Conservation (phyloP, 225 moss, liverwort and hornwort species). For the Pseudisothecium myosuroides region DNA sequence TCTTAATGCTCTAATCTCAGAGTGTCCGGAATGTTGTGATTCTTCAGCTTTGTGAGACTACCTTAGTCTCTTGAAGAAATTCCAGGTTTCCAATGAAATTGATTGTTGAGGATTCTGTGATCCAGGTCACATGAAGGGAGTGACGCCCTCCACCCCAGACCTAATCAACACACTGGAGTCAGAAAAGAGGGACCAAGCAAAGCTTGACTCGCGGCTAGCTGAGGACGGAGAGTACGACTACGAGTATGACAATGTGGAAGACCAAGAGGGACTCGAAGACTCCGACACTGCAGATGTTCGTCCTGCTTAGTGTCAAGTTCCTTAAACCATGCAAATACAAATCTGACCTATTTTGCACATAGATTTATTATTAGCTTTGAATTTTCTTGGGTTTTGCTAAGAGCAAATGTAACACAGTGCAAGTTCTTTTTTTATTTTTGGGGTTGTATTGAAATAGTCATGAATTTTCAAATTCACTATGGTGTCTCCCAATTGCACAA, state of each 20-base stretch:
- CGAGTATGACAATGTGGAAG: neutral
- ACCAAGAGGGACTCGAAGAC: neutral
- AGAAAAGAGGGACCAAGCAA: conserved; percentile 48
- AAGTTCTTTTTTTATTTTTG: neutral
- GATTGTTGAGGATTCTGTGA: neutral
- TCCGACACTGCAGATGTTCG: neutral
- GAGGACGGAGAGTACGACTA: neutral
- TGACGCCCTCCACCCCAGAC: conserved; percentile 70
- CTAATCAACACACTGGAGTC: conserved; percentile 31
- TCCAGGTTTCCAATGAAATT: neutral
- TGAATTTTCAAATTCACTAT: neutral
- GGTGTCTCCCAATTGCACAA: neutral
- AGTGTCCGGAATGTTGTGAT: neutral
- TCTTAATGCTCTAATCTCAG: neutral
- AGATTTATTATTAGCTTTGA: neutral
- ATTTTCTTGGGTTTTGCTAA: neutral
- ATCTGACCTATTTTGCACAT: neutral
- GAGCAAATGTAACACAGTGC: neutral
- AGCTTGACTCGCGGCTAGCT: conserved; percentile 11
- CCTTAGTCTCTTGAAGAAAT: neutral
- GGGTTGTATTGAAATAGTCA: neutral
- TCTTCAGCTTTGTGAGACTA: neutral
- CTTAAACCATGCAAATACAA: neutral
- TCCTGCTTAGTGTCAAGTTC: neutral
- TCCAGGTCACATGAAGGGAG: conserved; percentile 78